Evolutionary conservation across 2,329 filamentous ascomycete species (phyloP).

Genomic region (Mycosphaerella arachidis): DNA sequence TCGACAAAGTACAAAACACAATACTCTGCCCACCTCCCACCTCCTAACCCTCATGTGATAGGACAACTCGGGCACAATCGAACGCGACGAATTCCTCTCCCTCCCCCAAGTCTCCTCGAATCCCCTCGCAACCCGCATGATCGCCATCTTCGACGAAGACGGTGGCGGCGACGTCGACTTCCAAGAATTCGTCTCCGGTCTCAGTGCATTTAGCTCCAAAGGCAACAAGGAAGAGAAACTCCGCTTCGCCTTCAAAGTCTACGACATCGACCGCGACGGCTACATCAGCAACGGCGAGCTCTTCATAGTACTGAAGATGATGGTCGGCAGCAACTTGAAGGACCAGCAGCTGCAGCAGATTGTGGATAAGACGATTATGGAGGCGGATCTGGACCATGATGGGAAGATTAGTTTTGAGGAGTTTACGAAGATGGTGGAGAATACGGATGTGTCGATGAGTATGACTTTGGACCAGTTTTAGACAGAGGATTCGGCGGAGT

Average conservation of each 20-base stretch:
- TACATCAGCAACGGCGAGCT: conserved; percentile 99
- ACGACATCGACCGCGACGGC: conserved; percentile 97
- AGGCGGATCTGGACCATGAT: conserved; percentile 91
- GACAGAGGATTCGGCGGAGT: neutral
- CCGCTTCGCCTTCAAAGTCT: conserved; percentile 96
- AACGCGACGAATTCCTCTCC: conserved; percentile 95
- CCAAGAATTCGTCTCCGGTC: conserved; percentile 93
- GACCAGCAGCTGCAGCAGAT: conserved; percentile 98
- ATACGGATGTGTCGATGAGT: conserved; percentile 68
- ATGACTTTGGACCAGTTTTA: conserved; percentile 54
- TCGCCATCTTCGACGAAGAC: conserved; percentile 98
- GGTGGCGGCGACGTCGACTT: conserved; percentile 97
- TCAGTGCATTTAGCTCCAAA: conserved; percentile 94
- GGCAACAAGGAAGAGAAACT: conserved; percentile 99
- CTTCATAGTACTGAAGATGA: conserved; percentile 99
- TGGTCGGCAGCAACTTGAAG: conserved; percentile 98
- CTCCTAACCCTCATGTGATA: conserved; percentile 36
- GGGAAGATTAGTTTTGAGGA: conserved; percentile 99
- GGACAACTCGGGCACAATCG: conserved; percentile 98
- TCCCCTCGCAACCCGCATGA: conserved; percentile 96
- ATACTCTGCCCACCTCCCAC: neutral
- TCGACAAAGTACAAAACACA: conserved; percentile 72
- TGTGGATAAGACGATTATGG: conserved; percentile 99
- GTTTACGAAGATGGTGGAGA: conserved; percentile 98
- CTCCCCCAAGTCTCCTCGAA: conserved; percentile 97